Evolutionary conservation across 768 basidiomycete species (phyloP).

Genomic region (Kwoniella heveanensis): DNA sequence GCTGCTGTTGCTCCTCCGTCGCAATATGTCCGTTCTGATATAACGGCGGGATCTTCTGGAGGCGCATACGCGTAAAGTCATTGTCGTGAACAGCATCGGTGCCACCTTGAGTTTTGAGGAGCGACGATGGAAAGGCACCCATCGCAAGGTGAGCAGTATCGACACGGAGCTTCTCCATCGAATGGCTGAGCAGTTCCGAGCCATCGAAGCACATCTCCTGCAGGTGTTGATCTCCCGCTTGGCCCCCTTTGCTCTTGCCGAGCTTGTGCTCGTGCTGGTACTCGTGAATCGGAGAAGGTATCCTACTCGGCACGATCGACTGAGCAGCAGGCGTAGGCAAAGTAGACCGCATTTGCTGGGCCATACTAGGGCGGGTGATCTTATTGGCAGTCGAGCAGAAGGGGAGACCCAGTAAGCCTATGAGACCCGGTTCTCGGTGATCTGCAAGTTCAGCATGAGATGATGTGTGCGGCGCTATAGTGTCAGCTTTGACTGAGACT

Average conservation of each 20-base stretch:
- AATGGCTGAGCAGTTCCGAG: not conserved
- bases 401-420: constrained; percentile 77
- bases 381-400: not conserved
- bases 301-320: not conserved
- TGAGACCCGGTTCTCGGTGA: constrained; percentile 88
- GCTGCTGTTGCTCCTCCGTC: no score
- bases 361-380: not conserved
- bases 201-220: not conserved
- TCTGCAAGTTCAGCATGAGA: constrained; percentile 48
- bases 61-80: no score
- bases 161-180: not conserved
- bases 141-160: not conserved
- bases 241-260: no score
- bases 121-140: no score
- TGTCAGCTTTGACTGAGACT: not conserved
- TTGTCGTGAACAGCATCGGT: no score
- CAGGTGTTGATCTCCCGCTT: not conserved
- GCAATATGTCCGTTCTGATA: no score
- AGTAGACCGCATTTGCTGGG: not conserved
- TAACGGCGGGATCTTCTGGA: no score
- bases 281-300: constrained; percentile 57
- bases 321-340: not conserved
- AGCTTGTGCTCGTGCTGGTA: not conserved
- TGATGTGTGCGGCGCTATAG: no score
- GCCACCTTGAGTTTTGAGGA: no score